Percentiles rank a stretch among this genome's conserved stretches.
These are phyloP conservation scores for Cyberlindnera subsufficiens DNA, from an alignment of 805 yeast species.

Conservation along the genomic window DNA sequence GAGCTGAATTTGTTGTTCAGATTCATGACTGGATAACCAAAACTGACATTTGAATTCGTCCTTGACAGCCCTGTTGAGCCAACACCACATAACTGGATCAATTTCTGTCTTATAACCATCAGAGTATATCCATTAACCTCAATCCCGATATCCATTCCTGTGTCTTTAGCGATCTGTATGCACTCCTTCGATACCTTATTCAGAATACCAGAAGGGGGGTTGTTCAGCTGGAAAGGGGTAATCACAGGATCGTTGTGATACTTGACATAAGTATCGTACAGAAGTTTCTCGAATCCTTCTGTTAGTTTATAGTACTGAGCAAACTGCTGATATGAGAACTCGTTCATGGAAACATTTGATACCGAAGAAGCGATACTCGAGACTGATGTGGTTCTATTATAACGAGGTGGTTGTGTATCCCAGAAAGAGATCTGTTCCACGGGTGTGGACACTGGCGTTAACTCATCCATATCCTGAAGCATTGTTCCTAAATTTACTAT, in stretches of 20 bases:
- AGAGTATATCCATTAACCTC: constrained; percentile 32
- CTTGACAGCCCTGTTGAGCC: constrained; percentile 12
- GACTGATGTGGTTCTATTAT: constrained; percentile 22
- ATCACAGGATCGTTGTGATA: constrained; percentile 51
- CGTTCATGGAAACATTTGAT: constrained; percentile 17
- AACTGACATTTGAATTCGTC: constrained; percentile 12
- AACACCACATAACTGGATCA: constrained; percentile 24
- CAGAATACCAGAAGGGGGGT: constrained; percentile 65
- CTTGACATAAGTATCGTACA: constrained; percentile 41
- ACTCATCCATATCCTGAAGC: constrained; percentile 9
- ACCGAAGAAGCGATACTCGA: constrained; percentile 19
- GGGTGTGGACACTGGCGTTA: constrained; percentile 22
- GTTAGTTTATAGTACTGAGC: constrained; percentile 26
- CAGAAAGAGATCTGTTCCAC: constrained; percentile 14
- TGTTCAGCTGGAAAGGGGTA: constrained; percentile 60
- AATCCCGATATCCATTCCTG: constrained; percentile 31
- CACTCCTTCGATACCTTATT: constrained; percentile 55
- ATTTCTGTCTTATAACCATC: constrained; percentile 32
- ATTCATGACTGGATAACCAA: constrained; percentile 17
- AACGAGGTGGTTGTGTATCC: constrained; percentile 18
- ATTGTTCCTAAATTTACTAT: too few species aligned
- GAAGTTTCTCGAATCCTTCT: constrained; percentile 36
- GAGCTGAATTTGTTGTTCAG: constrained; percentile 16
- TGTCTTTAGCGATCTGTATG: constrained; percentile 29
- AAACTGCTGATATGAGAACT: constrained; percentile 19